Percentiles rank a stretch among this genome's conserved stretches.
phyloP scores from a whole-genome alignment of 2,329 filamentous ascomycete genomes.

The Colletotrichum sp. region DNA sequence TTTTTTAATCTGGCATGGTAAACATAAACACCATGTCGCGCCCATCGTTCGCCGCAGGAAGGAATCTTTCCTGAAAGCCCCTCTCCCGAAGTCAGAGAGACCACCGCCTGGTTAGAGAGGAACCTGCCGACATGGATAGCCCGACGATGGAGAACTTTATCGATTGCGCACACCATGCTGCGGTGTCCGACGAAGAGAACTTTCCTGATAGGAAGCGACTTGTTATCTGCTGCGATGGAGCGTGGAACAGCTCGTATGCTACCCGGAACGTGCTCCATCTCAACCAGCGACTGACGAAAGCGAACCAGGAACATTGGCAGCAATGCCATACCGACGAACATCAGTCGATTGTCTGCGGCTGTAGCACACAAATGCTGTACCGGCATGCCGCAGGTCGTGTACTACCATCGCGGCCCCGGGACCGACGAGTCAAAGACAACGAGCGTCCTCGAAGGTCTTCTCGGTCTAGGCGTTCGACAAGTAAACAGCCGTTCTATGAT shows the following conservation, averaged over 20 bases:
- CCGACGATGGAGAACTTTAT: not conserved
- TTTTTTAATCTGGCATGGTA: not conserved
- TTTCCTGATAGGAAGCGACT: conserved; percentile 24
- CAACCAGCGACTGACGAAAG: not conserved
- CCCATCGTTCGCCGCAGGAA: not conserved
- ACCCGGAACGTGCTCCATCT: fast-evolving
- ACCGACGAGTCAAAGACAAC: conserved; percentile 26
- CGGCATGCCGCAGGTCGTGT: conserved; percentile 37
- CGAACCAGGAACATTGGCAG: not conserved
- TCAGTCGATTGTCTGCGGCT: conserved; percentile 36
- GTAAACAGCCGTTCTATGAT: fast-evolving
- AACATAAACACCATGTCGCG: not conserved
- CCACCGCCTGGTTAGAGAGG: not conserved
- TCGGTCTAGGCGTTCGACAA: conserved; percentile 28
- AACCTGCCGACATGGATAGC: not conserved
- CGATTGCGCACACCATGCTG: not conserved
- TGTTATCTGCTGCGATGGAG: conserved; percentile 41
- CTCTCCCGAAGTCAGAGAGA: not conserved
- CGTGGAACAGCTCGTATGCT: conserved; percentile 33
- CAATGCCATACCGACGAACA: conserved; percentile 29
- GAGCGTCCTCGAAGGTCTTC: conserved; percentile 25
- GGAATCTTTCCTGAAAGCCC: not conserved
- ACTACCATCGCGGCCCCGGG: conserved; percentile 41
- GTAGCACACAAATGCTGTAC: conserved; percentile 31
- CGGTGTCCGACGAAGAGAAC: not conserved